Conservation (phyloP, 345 rosid genomes). For the Lagerstroemia speciosa region DNA sequence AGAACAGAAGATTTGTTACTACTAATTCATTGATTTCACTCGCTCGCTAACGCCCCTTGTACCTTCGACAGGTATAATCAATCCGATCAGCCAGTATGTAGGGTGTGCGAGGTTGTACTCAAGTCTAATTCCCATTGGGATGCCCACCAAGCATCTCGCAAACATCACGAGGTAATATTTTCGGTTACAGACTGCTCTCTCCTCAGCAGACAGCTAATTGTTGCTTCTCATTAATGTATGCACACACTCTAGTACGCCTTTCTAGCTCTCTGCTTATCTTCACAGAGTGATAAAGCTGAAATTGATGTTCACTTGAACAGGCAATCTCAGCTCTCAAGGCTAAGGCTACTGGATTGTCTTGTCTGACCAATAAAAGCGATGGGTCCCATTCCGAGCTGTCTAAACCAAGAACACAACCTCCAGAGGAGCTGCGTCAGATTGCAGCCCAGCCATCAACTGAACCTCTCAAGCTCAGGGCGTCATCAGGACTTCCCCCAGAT, state of each 20-base stretch:
- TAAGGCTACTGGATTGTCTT: slow-evolving; percentile 39
- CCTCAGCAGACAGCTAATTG: neutral
- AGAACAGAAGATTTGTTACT: no score
- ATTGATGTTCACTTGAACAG: slow-evolving; percentile 24
- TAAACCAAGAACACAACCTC: slow-evolving; percentile 13
- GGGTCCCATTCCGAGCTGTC: slow-evolving; percentile 7
- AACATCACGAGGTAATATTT: slow-evolving; percentile 62
- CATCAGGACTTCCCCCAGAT: slow-evolving; percentile 46
- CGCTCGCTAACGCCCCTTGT: neutral
- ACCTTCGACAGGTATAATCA: slow-evolving; percentile 60
- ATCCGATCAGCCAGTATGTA: slow-evolving; percentile 78
- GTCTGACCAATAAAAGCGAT: slow-evolving; percentile 14
- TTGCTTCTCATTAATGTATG: neutral
- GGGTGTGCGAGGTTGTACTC: slow-evolving; percentile 71
- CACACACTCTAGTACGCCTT: no score
- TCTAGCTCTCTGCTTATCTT: neutral
- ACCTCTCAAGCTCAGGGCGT: slow-evolving; percentile 20
- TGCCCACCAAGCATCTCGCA: slow-evolving; percentile 96
- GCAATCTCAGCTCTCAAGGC: slow-evolving; percentile 54
- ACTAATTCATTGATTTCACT: neutral
- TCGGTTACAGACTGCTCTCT: neutral
- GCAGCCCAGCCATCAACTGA: slow-evolving; percentile 22
- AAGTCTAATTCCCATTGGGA: slow-evolving; percentile 82
- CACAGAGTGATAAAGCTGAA: neutral
- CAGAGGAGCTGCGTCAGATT: slow-evolving; percentile 12